Conservation (phyloP, 2,329 filamentous ascomycete species). For the Apiospora pterosperma region DNA sequence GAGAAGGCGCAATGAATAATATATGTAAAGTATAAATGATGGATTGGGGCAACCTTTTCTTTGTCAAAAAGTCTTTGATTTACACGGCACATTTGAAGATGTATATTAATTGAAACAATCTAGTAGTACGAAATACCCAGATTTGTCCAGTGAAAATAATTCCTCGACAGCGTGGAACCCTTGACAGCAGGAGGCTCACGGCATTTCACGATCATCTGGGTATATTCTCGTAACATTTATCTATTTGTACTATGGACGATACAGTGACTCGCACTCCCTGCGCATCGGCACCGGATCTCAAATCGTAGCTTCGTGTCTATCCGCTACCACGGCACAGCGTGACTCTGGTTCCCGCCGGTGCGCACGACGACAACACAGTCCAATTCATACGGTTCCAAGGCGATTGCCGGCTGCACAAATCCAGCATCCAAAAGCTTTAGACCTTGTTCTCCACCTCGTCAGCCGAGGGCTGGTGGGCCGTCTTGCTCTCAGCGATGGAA, state of each 20-base stretch:
- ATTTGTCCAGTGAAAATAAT: no score
- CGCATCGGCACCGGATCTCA: not conserved
- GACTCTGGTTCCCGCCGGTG: not conserved
- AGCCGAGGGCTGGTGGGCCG: not conserved
- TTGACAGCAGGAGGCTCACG: not conserved
- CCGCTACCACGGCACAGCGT: not conserved
- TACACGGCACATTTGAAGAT: not conserved
- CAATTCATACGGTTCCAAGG: not conserved
- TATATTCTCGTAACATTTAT: not conserved
- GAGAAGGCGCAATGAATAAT: not conserved
- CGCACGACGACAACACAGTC: not conserved
- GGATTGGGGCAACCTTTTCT: not conserved
- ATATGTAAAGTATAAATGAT: not conserved
- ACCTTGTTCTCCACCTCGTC: not conserved
- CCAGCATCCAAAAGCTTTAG: not conserved
- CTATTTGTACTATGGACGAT: not conserved
- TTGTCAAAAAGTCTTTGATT: not conserved
- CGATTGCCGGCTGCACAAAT: not conserved
- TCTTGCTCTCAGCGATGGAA: conserved; percentile 17
- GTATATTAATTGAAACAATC: not conserved
- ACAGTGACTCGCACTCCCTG: not conserved
- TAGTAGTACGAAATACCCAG: not conserved
- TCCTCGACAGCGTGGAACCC: no score
- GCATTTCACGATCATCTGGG: not conserved
- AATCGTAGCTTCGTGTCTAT: not conserved